Base-by-base conservation (phyloP, 1,284 basidiomycete genomes). In the Cryptococcus jaspeensis region DNA sequence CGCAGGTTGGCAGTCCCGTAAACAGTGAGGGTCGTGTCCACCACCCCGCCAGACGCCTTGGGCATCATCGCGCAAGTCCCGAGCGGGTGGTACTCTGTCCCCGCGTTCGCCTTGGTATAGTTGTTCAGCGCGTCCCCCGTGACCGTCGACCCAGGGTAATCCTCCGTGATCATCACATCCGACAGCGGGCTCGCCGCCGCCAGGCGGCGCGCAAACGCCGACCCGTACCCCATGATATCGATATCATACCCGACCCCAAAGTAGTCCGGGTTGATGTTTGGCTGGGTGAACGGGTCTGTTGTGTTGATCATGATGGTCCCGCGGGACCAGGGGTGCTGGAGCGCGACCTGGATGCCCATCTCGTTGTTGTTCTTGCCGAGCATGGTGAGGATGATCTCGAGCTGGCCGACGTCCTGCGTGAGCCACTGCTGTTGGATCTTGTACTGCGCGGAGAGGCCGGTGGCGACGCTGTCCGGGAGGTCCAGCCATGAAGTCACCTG, bases 11-110 rank as follows among this genome's bases (percentile, higher is more conserved):
- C 58, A 7, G 82, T 80, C 36, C 86, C 86, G 72, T 87, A 85
- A 9, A 88, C 86, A 64, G 79, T 78, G 40, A 88, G 75, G 53
- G 83, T 78, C 20, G 83, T 74, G 71, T 84, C 84, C 45, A 88
- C 85, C 46, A 88, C 86, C 62, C 86, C 87, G 46, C 86, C 87
- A 56, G 79, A 71, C 37, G 76, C 76, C 61, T 79, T 74, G 4
- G 86, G 86, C 41, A 87, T 76, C 86, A 87, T 87, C 3, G 84
- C 80, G 62, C 82, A 84, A 20, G 85, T 82, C 58, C 82, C 83
- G 28, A 81, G 79, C 1, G 85, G 85, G 76, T 86, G 85, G 69
- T 77, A 85, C 59, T 78, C 76, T 45, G 77, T 79, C 20, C 69
- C 65, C 54, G 65, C 58, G 52, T 70, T 63, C 35, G 57, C 40